phyloP scores from a whole-genome alignment of 352 stramenopile genomes.

The Globisporangium viniferum region DNA sequence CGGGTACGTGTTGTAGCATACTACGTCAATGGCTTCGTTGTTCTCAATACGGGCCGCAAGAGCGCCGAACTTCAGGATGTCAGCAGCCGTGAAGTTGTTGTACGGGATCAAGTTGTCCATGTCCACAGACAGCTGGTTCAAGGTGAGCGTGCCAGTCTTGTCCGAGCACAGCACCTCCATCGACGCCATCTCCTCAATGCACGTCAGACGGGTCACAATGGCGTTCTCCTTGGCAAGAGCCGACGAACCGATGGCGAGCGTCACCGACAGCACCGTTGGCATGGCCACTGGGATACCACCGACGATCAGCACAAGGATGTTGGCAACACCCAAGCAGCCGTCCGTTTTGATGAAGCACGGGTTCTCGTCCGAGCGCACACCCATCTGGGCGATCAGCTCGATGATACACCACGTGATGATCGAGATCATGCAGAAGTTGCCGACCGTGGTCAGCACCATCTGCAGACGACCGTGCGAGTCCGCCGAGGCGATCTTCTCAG shows the following conservation, averaged over 20 bases:
- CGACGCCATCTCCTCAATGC: constrained; percentile 90
- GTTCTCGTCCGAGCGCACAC: constrained; percentile 58
- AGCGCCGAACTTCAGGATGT: constrained; percentile 64
- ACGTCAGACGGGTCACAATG: constrained; percentile 90
- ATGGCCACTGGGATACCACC: constrained; percentile 93
- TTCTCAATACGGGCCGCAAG: constrained; percentile 69
- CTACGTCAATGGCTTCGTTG: constrained; percentile 72
- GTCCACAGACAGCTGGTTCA: constrained; percentile 96
- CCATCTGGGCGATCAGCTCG: constrained; percentile 84
- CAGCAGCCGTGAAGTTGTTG: constrained; percentile 52
- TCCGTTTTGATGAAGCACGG: constrained; percentile 83
- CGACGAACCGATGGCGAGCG: constrained; percentile 89
- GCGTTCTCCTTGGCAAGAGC: constrained; percentile 88
- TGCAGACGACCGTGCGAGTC: constrained; percentile 85
- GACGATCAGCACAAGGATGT: constrained; percentile 89
- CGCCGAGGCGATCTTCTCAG: constrained; percentile 67
- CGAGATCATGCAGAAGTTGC: constrained; percentile 88
- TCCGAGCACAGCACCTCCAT: constrained; percentile 95
- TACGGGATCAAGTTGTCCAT: constrained; percentile 78
- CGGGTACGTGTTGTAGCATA: constrained; percentile 76
- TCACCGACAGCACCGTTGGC: constrained; percentile 90
- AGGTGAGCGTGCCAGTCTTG: constrained; percentile 93
- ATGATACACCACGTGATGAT: constrained; percentile 86
- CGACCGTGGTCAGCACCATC: constrained; percentile 92
- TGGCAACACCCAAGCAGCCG: constrained; percentile 62